These are phyloP conservation scores for Cyclostephanos invisitatus DNA, from an alignment of 108 stramenopile species.

Conservation along the genomic window DNA sequence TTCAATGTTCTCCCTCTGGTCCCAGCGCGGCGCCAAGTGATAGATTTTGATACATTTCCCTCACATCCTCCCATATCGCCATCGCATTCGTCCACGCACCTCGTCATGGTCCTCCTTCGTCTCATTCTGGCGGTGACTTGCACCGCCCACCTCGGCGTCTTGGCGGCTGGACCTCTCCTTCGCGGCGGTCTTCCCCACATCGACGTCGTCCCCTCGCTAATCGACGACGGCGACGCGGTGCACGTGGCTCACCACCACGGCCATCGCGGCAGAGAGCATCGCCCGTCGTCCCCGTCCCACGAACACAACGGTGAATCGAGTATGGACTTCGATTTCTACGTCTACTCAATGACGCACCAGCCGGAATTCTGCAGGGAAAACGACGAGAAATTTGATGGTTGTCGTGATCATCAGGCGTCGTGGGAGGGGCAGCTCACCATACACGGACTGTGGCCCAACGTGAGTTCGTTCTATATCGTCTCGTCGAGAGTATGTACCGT, in stretches of 20 bases:
- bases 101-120: no score
- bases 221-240: no score
- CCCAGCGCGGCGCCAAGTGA: no score
- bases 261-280: neutral
- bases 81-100: no score
- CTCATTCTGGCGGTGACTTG: no score
- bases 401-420: conserved; percentile 25
- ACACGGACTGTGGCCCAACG: conserved; percentile 58
- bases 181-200: no score
- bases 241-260: neutral
- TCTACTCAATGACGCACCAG: conserved; percentile 51
- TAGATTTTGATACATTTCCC: no score
- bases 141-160: no score
- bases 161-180: no score
- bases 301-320: neutral
- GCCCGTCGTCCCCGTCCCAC: neutral
- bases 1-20: no score
- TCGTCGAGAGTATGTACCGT: neutral
- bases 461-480: neutral
- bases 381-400: conserved; percentile 33
- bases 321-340: conserved; percentile 34
- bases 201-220: no score
- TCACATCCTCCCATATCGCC: no score
- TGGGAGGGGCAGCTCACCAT: conserved; percentile 52
- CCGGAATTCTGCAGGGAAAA: conserved; percentile 54